Percentiles rank a stretch among this genome's conserved stretches.
Conservation (phyloP, 441 rosid species). For the Isatis lusitanica region DNA sequence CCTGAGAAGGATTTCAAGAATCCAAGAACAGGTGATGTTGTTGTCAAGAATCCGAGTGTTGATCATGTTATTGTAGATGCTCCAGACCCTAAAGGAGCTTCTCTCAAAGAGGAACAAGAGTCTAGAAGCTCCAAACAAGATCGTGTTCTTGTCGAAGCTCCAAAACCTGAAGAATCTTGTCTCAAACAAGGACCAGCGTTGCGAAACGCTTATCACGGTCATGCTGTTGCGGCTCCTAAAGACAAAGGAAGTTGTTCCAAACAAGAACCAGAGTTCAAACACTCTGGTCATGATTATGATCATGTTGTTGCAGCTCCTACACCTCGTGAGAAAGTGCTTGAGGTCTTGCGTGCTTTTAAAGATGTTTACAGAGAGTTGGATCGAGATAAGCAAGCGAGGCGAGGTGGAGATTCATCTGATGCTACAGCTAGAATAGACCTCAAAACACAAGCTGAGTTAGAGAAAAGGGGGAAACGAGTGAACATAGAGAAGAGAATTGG, state of each 20-base stretch:
- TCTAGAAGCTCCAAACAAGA: background rate
- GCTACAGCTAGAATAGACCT: conserved; percentile 26
- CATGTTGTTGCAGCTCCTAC: background rate
- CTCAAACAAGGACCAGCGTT: background rate
- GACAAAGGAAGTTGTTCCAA: background rate
- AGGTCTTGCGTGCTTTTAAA: background rate
- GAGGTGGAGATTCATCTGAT: background rate
- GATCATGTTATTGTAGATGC: background rate
- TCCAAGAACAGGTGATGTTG: conserved; percentile 2
- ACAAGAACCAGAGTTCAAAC: background rate
- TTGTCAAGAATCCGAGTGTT: background rate
- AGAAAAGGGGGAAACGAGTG: conserved; percentile 41
- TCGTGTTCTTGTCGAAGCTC: background rate
- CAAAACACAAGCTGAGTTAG: conserved; percentile 42
- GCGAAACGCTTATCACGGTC: background rate
- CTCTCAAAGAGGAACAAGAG: background rate
- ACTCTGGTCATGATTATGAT: background rate
- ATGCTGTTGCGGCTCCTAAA: background rate
- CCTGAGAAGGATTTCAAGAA: background rate
- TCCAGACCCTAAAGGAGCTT: background rate
- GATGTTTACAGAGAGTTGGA: background rate
- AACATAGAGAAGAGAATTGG: conserved; percentile 57
- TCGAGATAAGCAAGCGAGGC: conserved; percentile 9
- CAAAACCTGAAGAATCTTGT: background rate
- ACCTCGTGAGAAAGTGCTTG: conserved; percentile 23